These are phyloP conservation scores for Rhynchospora tenuis DNA, from an alignment of 176 grass and related monocot species.

Conservation along the genomic window DNA sequence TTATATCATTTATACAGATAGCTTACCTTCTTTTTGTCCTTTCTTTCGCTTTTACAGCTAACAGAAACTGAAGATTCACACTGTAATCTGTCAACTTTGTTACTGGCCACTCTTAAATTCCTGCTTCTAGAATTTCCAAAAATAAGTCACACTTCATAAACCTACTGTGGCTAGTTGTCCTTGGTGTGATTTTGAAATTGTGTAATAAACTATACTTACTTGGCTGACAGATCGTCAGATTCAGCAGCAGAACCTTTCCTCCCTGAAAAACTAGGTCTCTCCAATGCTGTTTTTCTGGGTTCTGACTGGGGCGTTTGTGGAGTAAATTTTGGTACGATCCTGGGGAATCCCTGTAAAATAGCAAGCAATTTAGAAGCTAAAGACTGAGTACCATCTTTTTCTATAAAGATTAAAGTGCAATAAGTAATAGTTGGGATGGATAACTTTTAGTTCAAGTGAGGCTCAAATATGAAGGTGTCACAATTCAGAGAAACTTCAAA, in stretches of 20 bases:
- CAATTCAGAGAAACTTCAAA: neutral
- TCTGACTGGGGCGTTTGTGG: constrained; percentile 4
- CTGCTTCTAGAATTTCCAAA: constrained; percentile 30
- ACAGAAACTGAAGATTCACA: constrained; percentile 13
- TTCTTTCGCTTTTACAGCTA: constrained; percentile 25
- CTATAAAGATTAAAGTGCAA: neutral
- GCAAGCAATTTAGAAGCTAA: neutral
- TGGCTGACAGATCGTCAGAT: neutral
- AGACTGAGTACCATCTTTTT: neutral
- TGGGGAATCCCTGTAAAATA: constrained; percentile 17
- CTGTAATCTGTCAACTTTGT: constrained; percentile 41
- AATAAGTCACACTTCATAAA: neutral
- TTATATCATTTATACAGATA: neutral
- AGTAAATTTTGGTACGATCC: neutral
- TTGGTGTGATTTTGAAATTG: neutral
- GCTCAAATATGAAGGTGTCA: neutral
- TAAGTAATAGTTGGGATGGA: neutral
- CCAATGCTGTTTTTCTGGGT: neutral
- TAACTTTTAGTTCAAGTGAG: neutral
- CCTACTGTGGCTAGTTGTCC: neutral
- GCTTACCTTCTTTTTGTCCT: constrained; percentile 28
- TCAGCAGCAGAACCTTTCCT: neutral
- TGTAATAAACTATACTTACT: constrained; percentile 26
- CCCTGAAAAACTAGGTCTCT: constrained; percentile 6
- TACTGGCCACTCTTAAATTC: constrained; percentile 31